Base-by-base conservation (phyloP, 2,329 filamentous ascomycete genomes). In the Diaporthe amygdali region DNA sequence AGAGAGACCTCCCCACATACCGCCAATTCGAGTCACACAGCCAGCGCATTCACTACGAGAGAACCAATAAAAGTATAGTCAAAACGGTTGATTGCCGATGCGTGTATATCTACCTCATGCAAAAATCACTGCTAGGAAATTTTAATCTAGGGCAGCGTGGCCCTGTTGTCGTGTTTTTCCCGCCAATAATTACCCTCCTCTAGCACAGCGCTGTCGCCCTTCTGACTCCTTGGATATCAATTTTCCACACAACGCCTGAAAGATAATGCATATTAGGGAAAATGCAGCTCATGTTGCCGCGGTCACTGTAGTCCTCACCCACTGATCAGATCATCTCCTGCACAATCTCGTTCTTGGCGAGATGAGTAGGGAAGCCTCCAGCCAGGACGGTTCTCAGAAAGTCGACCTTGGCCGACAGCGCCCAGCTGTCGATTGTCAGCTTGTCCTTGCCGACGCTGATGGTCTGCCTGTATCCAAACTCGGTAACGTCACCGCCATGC, bases 391-490 rank as follows among this genome's bases (percentile, higher is more conserved):
- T 79, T 75, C 84, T 86, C 70, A 89, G 81, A 75, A 85, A 81
- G 55, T 84, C 81, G n/a, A 87, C 80, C 25, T 87, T 81, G 22
- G 83, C 82, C 34, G 83, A 84, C 17, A 88, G 80, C 10, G 85
- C 84, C 87, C 87, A 90, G 1, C 84, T 83, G 69, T 88, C 83
- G 63, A 89, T 85, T 52, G 80, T 74, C 74, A 88, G 80, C 47
- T 81, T 78, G 72, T 82, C 79, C 59, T 84, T 83, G 20, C 85
- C 82, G 7, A 88, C 80, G 44, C 84, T 84, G n/a, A 89, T 78
- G 73, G 84, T 86, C 74, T 86, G 82, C 9, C 86, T 83, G 72
- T 89, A 89, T 4, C 87, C 87, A 72, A 88, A 87, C 72, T 88
- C 86, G 39, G 81, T 79, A 4, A 83, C 81, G 10, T 84, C 83